These are phyloP conservation scores for Coniochaeta pulveracea DNA, from an alignment of 2,329 filamentous ascomycete genomes.

Conservation along the genomic window DNA sequence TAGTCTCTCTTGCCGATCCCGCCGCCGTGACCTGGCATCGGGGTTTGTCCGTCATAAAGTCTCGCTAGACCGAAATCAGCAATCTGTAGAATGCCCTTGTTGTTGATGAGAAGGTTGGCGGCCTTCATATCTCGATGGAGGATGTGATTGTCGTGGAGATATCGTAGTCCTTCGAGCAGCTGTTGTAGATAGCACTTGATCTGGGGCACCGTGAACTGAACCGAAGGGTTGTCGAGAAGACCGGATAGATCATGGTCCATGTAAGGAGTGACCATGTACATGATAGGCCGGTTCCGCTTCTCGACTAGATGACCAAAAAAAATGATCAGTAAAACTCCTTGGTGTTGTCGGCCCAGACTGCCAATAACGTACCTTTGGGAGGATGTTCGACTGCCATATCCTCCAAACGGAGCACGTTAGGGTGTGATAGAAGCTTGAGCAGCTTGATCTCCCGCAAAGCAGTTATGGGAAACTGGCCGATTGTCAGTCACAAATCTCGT, in stretches of 20 bases:
- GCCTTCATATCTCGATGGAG: slow-evolving; percentile 98
- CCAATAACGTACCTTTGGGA: slow-evolving; percentile 38
- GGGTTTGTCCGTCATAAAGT: slow-evolving; percentile 79
- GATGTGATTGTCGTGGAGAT: slow-evolving; percentile 82
- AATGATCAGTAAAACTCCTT: slow-evolving; percentile 11
- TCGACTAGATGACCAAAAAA: slow-evolving; percentile 39
- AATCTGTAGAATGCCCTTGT: slow-evolving; percentile 86
- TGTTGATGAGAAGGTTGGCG: slow-evolving; percentile 93
- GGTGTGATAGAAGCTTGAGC: slow-evolving; percentile 85
- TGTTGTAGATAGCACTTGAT: slow-evolving; percentile 98
- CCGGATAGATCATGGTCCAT: slow-evolving; percentile 99
- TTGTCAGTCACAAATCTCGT: slow-evolving; percentile 6
- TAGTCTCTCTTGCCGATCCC: slow-evolving; percentile 84
- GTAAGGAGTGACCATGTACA: slow-evolving; percentile 98
- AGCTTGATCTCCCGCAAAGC: slow-evolving; percentile 96
- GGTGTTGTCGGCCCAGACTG: not conserved
- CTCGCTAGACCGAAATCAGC: slow-evolving; percentile 93
- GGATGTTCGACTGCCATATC: slow-evolving; percentile 91
- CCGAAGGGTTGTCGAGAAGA: slow-evolving; percentile 85
- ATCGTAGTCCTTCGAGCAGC: slow-evolving; percentile 77
- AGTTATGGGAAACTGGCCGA: slow-evolving; percentile 81
- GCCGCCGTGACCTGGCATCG: slow-evolving; percentile 64
- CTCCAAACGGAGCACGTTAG: slow-evolving; percentile 75
- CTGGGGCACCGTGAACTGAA: slow-evolving; percentile 76
- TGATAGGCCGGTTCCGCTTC: slow-evolving; percentile 70